Evolutionary conservation across 2,329 filamentous ascomycete genomes (phyloP), one percentile per base, ranked within the genome.

Genomic region (Penicillium brasilianum): DNA sequence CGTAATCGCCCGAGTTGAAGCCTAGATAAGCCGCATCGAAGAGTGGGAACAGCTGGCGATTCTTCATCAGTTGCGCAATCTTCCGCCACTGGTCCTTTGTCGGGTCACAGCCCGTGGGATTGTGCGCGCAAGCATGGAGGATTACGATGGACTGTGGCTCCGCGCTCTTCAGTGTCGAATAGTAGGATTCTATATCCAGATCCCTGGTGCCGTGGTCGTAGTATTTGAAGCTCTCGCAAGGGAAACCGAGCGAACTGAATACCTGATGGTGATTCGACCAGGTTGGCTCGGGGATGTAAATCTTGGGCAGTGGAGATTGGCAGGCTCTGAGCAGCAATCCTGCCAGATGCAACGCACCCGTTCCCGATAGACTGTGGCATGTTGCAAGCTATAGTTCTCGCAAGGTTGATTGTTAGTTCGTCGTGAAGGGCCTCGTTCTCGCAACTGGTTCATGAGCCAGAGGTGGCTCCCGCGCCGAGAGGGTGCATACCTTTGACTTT

Each of bases 261-360:
- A 98, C 96, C 79, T 97, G 93, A 80, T 93, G 88, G 85, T 99
- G 94, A 82, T 99, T 98, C 65, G 90, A 92, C 94, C 95, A 99
- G 59, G 94, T 98, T 44, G 95, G 94, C 76, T 90, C 89, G 69
- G 93, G 96, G 76, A 97, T 84, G 84, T 96, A 97, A 77, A 96
- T 87, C 18, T 64, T 71, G 0, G 69, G 66, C 1, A 58, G 49
- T 9, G 61, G 56, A 0, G 25, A 41, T 10, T 64, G 65, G 36
- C 61, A 65, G 14, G 59, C 60, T 48, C 57, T 55, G 14, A 72
- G 55, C 6, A 72, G 54, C 1, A 66, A 41, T 4, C 68, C 71
- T 6, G 69, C 71, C 2, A 72, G 46, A 49, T 72, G 69, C 1
- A 72, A 60, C 3, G 72, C 68, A 0, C 69, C 70, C 61, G 94